Evolutionary conservation across 2,329 filamentous ascomycete species (phyloP).

Genomic region (Hypoxylon sp.): DNA sequence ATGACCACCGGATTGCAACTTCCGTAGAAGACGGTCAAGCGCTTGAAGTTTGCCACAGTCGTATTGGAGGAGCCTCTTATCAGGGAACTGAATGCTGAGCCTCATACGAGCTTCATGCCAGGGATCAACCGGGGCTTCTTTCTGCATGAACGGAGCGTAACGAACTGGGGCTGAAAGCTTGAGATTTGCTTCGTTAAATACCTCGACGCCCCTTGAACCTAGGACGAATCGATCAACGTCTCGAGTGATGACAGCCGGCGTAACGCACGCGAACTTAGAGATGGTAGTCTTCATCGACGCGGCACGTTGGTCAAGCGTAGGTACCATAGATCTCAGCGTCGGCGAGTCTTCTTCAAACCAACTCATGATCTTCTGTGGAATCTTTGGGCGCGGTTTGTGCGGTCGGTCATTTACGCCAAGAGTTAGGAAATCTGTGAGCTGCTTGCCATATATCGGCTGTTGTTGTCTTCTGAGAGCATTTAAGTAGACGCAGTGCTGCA

Average conservation of each 20-base stretch:
- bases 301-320: constrained; percentile 80
- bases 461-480: constrained; percentile 86
- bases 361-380: constrained; percentile 74
- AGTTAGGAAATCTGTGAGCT: constrained; percentile 81
- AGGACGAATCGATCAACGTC: constrained; percentile 80
- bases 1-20: constrained; percentile 89
- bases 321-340: constrained; percentile 76
- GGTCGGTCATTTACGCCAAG: constrained; percentile 73
- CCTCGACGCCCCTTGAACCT: constrained; percentile 70
- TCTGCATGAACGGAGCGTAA: constrained; percentile 70
- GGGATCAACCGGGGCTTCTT: constrained; percentile 76
- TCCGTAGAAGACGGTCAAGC: constrained; percentile 86
- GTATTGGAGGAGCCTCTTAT: constrained; percentile 95
- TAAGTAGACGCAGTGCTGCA: constrained; percentile 85
- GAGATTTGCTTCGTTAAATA: constrained; percentile 70
- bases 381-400: constrained; percentile 71
- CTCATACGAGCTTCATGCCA: constrained; percentile 96
- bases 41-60: constrained; percentile 97
- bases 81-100: constrained; percentile 94
- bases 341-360: constrained; percentile 83
- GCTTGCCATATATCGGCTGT: constrained; percentile 84
- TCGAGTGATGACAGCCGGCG: constrained; percentile 86
- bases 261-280: constrained; percentile 91
- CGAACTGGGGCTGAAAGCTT: constrained; percentile 70
- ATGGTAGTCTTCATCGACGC: constrained; percentile 80